These are phyloP conservation scores for Clausena lansium DNA, from an alignment of 345 rosid species.

Conservation along the genomic window DNA sequence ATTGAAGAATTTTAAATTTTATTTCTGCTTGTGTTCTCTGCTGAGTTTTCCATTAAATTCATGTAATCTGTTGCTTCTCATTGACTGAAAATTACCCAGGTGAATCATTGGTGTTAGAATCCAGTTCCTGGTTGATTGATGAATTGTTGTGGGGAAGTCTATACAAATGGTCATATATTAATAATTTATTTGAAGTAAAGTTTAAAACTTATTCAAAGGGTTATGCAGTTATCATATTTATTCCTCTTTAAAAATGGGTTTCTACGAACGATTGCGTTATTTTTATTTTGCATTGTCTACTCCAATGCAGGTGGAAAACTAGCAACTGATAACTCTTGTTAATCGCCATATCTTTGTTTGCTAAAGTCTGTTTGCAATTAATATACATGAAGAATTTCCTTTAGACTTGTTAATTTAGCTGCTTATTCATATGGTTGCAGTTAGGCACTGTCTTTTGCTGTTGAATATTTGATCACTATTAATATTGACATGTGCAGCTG, in stretches of 20 bases:
- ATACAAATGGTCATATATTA: neutral
- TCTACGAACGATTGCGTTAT: neutral
- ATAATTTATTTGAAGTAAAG: neutral
- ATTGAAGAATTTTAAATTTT: neutral
- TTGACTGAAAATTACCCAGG: neutral
- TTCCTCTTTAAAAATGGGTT: neutral
- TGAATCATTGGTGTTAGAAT: neutral
- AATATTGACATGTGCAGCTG: neutral
- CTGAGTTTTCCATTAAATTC: too few relatives aligned
- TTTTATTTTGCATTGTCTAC: neutral
- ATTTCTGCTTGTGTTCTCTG: neutral
- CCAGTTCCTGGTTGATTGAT: neutral
- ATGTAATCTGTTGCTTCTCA: neutral
- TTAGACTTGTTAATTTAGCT: neutral
- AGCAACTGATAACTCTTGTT: neutral
- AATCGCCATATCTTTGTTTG: neutral
- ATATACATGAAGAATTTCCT: neutral
- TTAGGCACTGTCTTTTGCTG: neutral
- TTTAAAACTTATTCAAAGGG: neutral
- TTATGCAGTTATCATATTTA: neutral
- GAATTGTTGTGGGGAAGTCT: neutral
- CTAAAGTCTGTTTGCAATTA: neutral
- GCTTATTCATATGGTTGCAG: neutral
- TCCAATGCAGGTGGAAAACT: neutral
- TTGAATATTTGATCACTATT: neutral